These are phyloP conservation scores for Gastrolobium bilobum DNA, from an alignment of 306 rosid genomes.

Conservation along the genomic window DNA sequence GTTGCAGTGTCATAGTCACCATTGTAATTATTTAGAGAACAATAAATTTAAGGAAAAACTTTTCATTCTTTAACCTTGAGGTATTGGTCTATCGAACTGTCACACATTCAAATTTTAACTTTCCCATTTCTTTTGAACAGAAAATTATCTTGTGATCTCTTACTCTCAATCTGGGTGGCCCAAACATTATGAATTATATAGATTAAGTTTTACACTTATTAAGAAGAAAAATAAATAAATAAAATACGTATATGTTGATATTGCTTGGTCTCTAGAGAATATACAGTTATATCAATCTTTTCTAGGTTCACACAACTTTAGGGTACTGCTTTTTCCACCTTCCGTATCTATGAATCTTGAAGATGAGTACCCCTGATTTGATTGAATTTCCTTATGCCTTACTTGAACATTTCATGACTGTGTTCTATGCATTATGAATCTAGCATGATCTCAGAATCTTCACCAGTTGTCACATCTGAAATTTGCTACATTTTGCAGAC, in stretches of 20 bases:
- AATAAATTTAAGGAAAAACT: too few species aligned
- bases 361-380: constrained; percentile 49
- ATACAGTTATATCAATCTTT: constrained; percentile 24
- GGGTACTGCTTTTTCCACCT: constrained; percentile 22
- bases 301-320: constrained; percentile 33
- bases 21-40: too few species aligned
- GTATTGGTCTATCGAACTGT: too few species aligned
- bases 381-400: constrained; percentile 33
- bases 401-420: constrained; percentile 16
- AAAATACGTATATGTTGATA: neutral
- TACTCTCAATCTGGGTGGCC: too few species aligned
- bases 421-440: constrained; percentile 40
- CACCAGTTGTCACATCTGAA: constrained; percentile 52
- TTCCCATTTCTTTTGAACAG: too few species aligned
- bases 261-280: constrained; percentile 26
- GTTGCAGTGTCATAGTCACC: neutral
- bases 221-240: neutral
- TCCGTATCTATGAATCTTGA: constrained; percentile 38
- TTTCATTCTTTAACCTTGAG: too few species aligned
- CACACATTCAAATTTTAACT: too few species aligned
- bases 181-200: too few species aligned
- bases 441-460: constrained; percentile 50
- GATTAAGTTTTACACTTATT: too few species aligned
- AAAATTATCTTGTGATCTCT: too few species aligned
- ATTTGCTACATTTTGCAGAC: constrained; percentile 42